Base-by-base conservation (phyloP, 352 stramenopile species). In the Phytophthora boehmeriae region DNA sequence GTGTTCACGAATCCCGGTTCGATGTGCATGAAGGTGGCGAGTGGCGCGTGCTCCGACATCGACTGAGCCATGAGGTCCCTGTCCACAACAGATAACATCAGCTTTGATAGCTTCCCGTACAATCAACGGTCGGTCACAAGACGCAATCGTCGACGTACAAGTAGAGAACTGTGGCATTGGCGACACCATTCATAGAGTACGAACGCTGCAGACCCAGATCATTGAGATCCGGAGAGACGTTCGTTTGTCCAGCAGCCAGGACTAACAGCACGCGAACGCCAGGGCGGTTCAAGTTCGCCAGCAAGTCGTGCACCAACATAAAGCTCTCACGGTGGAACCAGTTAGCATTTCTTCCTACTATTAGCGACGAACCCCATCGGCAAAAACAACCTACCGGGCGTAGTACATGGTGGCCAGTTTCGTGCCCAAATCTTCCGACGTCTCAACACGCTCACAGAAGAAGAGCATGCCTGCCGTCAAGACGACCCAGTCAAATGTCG, bases 331-430 rank as follows among this genome's bases (percentile, higher is more conserved):
- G 25, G 3, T 30, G 25, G 6, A 30, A 30, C 25, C 6, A 3
- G 3, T 30, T 6, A 30, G 25, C 25, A 30, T 30, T 30, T 30
- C 25, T 8, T 30, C 25, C 25, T n/a, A n/a, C 25, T 30, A 3
- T 8, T 30, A 30, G 6, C 25, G 25, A 30, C 25, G n/a, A 30
- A 30, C 25, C 3, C 25, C 3, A 30, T 8, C 3, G 25, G 30
- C 30, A 46, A 22, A 46, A 23, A 23, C 4, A 30, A 3, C 20
- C 34, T 36, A 61, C 53, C 53, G 42, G 5, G 28, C 43, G 43
- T 61, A 54, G 43, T 54, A 61, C 17, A 47, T 34, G 23, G 42
- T 53, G 13, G 39, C 58, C 58, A 68, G 63, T 53, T 64, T 57
- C 5, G 63, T 36, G 25, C 68, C 64, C 0, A 73, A 47, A 23